Evolutionary conservation across 495 filamentous ascomycete genomes (phyloP).

Genomic region (Elasticomyces elasticus): DNA sequence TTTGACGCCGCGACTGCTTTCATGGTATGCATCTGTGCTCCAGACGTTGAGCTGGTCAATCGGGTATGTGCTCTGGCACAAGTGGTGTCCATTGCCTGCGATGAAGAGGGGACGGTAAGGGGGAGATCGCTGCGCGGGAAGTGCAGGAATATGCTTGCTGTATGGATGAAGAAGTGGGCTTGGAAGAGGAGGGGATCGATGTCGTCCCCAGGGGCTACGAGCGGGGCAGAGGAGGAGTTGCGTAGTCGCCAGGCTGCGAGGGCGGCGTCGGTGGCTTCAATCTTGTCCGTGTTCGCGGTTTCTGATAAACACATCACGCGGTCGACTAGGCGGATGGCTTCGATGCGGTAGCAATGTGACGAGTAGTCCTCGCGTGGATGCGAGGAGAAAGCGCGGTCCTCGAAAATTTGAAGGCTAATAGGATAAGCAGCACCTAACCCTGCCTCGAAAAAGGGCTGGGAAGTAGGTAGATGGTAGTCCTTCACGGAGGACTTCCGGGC

Average conservation of each 20-base stretch:
- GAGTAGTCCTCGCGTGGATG: constrained; percentile 50
- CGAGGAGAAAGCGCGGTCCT: constrained; percentile 52
- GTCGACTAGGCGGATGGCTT: constrained; percentile 53
- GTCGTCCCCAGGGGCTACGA: constrained; percentile 58
- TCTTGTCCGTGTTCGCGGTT: constrained; percentile 30
- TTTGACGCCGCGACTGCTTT: constrained; percentile 71
- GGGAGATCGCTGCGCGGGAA: constrained; percentile 42
- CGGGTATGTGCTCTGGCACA: constrained; percentile 6
- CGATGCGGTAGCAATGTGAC: constrained; percentile 66
- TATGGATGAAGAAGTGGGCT: constrained; percentile 51
- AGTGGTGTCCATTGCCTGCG: not conserved
- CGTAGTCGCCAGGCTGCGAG: constrained; percentile 78
- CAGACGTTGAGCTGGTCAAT: constrained; percentile 4
- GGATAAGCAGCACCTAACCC: constrained; percentile 45
- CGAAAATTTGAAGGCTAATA: constrained; percentile 57
- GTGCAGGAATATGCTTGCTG: constrained; percentile 62
- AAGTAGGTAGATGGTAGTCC: constrained; percentile 54
- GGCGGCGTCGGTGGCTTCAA: constrained; percentile 50
- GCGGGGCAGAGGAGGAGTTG: too few relatives aligned
- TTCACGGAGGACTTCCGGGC: constrained; percentile 29
- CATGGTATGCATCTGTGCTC: constrained; percentile 56
- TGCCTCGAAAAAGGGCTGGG: constrained; percentile 53
- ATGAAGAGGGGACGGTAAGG: not conserved
- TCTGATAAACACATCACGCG: constrained; percentile 51
- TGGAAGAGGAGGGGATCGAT: constrained; percentile 90